Evolutionary conservation across 805 yeast genomes (phyloP), one percentile per base, ranked within the genome.

Genomic region (Cyberlindnera saturnus): DNA sequence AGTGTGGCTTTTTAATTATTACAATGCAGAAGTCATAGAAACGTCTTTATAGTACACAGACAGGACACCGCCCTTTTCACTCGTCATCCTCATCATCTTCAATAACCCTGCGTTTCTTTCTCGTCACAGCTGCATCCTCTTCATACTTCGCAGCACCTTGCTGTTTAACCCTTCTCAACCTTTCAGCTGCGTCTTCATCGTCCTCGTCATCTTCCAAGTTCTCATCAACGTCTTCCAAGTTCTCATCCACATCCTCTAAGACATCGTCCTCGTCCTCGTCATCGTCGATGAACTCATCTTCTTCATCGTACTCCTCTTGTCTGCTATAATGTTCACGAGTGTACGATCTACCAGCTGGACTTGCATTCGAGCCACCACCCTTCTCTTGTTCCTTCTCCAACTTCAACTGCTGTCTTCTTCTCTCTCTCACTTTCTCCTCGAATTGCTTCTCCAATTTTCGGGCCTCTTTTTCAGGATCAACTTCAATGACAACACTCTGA

Each of bases 401-500:
- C 42, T 70, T 75, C 55, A 77, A 63, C 52, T 73, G 74, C 46
- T 76, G 74, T 63, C 79, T 83, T 55, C 84, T 70, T 64, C 83
- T 82, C 49, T 81, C 82, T 61, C 77, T 81, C 53, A 81, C 69
- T 46, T 78, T 74, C 55, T 79, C 79, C 17, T 75, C 74, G 53
- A 77, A 87, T 51, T 74, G 76, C 60, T 77, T 83, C 59, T 84
- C 91, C 36, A 82, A 73, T 53, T 73, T 73, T 59, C 78, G 73
- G 48, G 83, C 82, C 49, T 77, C 82, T 55, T 78, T 63, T 60
- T 81, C 79, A 1, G 93, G 95, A 65, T 86, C 95, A 43, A 73
- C 71, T 37, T 63, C 64, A 11, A 69, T 62, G 26, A 67, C 64
- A 39, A 63, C 65, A 10, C 66, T 60, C 45, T 69, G 71, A 6